phyloP scores from a whole-genome alignment of 257 asterid genomes.

The Ilex aquifolium region DNA sequence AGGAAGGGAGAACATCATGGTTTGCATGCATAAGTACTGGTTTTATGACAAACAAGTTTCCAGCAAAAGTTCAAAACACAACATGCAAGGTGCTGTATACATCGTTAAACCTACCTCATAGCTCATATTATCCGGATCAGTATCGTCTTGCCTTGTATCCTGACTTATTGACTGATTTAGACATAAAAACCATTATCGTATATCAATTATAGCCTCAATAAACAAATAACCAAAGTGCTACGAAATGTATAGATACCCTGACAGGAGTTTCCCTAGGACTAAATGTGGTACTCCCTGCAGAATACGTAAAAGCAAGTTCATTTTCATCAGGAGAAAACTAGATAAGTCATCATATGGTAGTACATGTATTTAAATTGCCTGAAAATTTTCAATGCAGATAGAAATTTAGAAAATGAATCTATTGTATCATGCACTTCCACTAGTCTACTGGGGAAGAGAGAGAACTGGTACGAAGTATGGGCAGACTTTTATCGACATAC shows the following conservation, averaged over 20 bases:
- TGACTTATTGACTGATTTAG: slow-evolving; percentile 38
- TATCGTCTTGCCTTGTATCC: slow-evolving; percentile 42
- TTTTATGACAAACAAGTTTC: no score
- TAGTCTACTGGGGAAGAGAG: no score
- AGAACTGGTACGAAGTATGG: no score
- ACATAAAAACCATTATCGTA: no score
- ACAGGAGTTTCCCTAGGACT: slow-evolving; percentile 36
- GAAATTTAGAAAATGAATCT: not conserved
- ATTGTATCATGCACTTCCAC: not conserved
- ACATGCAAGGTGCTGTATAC: no score
- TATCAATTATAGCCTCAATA: not conserved
- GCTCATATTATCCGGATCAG: slow-evolving; percentile 76
- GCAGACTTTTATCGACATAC: no score
- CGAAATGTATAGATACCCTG: slow-evolving; percentile 38
- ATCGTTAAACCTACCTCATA: slow-evolving; percentile 56
- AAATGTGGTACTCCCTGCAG: slow-evolving; percentile 39
- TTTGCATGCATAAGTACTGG: no score
- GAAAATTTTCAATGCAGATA: no score
- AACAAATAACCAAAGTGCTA: not conserved
- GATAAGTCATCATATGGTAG: not conserved
- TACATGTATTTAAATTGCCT: no score
- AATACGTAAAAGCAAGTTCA: slow-evolving; percentile 12
- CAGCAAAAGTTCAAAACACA: no score
- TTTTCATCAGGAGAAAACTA: slow-evolving; percentile 6
- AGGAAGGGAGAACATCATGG: no score